Percentiles rank a stretch among this genome's conserved stretches.
phyloP scores from a whole-genome alignment of 164 flowering plant genomes.

The Berberis vulgaris region DNA sequence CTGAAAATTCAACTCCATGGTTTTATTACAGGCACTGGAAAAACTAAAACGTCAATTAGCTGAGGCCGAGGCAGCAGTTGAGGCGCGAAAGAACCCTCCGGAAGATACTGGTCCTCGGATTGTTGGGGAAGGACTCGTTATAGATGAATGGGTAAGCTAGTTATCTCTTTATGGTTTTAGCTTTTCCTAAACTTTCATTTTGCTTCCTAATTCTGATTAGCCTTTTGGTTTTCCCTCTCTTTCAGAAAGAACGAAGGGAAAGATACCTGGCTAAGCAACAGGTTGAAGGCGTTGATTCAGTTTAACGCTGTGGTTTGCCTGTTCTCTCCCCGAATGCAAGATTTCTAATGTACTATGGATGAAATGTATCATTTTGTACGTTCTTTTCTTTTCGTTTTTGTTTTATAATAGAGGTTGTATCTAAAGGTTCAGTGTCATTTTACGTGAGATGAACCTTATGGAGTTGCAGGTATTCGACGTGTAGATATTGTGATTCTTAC shows the following conservation, averaged over 20 bases:
- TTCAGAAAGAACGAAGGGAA: constrained; percentile 80
- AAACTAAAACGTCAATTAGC: constrained; percentile 79
- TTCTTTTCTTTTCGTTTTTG: neutral
- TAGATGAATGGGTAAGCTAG: constrained; percentile 74
- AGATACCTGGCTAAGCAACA: constrained; percentile 87
- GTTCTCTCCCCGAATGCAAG: neutral
- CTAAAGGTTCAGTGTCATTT: neutral
- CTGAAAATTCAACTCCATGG: neutral
- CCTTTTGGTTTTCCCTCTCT: neutral
- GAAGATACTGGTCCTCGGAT: constrained; percentile 63
- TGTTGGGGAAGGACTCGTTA: constrained; percentile 93
- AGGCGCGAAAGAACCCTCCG: constrained; percentile 78
- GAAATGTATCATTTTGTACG: neutral
- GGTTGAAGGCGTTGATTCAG: constrained; percentile 71
- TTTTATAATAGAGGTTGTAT: neutral
- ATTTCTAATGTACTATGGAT: neutral
- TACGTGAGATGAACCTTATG: too few relatives aligned
- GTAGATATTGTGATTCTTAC: too few relatives aligned
- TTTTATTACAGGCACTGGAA: constrained; percentile 52
- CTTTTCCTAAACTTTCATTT: neutral
- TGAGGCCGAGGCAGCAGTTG: constrained; percentile 88
- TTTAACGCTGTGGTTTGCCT: constrained; percentile 15
- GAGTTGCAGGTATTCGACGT: too few relatives aligned
- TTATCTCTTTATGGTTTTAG: neutral
- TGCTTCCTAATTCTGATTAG: neutral